Base-by-base conservation (phyloP, 2,329 filamentous ascomycete species). In the Rutstroemia sp. region DNA sequence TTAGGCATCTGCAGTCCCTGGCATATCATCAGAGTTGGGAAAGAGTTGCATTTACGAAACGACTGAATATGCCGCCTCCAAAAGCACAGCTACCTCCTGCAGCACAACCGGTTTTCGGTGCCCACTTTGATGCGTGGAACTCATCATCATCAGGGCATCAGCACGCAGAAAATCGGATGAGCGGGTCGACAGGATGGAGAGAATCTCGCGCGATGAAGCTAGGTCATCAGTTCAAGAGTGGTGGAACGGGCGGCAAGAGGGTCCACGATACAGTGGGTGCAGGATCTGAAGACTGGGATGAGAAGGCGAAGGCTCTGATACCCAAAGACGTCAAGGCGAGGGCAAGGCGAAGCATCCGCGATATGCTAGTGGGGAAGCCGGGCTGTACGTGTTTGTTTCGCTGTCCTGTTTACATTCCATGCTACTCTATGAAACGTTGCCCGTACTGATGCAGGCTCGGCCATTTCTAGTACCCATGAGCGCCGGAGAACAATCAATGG, bases 131-230 rank as follows among this genome's bases (percentile, higher is more conserved):
- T 70, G 77, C 82, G 5, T 88, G 84, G 83, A 90, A 90, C 72
- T 85, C 84, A 14, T 82, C 83, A 12, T 83, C 86, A 5, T 85
- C 86, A 0, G 89, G 89, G 47, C 90, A 96, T 69, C 91, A 95
- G 71, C 79, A 83, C 42, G 82, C 88, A 44, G 87, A 92, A 58
- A 85, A 82, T 58, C 73, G 75, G 3, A 77, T 86, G 1, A 80
- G 81, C 2, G 79, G 80, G 23, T 79, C 77, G 63, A 83, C 75
- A 62, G 79, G 81, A 67, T 95, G 90, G 90, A 83, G 88, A 23
- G 77, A 83, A 51, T 86, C 83, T 14, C 81, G 89, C 44, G 80
- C 77, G 46, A 71, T 77, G 54, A 94, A 92, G 72, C 76, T 95
- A 41, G 77, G 79, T 48, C 76, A 77, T 65, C 90, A 95, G 70